Percentiles rank a stretch among this genome's conserved stretches.
Conservation (phyloP, 1,284 basidiomycete genomes). For the Heterobasidion annosum region DNA sequence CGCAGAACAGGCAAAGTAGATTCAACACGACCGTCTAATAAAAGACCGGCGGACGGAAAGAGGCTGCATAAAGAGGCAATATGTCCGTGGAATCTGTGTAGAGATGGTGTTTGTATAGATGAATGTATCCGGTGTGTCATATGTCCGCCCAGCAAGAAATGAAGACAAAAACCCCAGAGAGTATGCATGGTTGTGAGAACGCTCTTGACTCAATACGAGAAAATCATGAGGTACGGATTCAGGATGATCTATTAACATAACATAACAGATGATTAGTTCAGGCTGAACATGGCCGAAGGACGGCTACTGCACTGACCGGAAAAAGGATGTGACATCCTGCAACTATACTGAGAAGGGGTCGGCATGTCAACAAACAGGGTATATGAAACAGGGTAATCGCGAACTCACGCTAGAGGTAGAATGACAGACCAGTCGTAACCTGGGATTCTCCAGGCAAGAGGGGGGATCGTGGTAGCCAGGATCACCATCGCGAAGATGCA, state of each 20-base stretch:
- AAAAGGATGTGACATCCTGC: slow-evolving; percentile 59
- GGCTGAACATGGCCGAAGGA: slow-evolving; percentile 2
- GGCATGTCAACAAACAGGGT: slow-evolving; percentile 1
- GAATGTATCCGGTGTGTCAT: no score
- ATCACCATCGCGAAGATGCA: slow-evolving; percentile 44
- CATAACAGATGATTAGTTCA: neutral
- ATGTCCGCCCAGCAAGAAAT: neutral
- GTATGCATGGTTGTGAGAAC: no score
- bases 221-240: slow-evolving; percentile 70
- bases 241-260: slow-evolving; percentile 45
- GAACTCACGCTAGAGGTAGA: slow-evolving; percentile 51
- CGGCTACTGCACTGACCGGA: slow-evolving; percentile 35
- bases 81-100: no score
- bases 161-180: neutral
- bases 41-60: no score
- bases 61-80: no score
- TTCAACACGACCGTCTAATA: no score
- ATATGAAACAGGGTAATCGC: slow-evolving; percentile 1
- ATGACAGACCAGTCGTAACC: slow-evolving; percentile 60
- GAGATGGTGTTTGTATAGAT: no score
- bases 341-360: slow-evolving; percentile 34
- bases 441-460: slow-evolving; percentile 53
- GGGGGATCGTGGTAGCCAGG: slow-evolving; percentile 41
- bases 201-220: slow-evolving; percentile 37
- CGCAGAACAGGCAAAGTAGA: no score